Percentiles rank a stretch among this genome's conserved stretches.
These are phyloP conservation scores for Citrus trifoliata DNA, from an alignment of 345 rosid species.

Conservation along the genomic window DNA sequence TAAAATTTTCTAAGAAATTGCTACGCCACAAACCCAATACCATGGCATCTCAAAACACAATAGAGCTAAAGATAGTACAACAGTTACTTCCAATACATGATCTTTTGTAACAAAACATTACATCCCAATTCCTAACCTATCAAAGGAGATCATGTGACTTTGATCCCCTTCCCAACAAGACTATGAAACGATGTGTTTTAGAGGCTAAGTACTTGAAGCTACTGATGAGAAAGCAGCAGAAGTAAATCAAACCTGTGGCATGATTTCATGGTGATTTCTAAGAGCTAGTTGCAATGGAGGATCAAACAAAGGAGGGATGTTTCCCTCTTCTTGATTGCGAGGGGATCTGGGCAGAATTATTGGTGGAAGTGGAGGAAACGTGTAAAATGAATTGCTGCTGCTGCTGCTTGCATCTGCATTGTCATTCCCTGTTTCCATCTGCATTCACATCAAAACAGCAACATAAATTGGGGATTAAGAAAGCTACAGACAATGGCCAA, in stretches of 20 bases:
- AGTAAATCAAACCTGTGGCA: conserved; percentile 73
- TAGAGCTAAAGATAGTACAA: not conserved
- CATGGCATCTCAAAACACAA: not conserved
- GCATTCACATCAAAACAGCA: conserved; percentile 10
- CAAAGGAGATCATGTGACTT: not conserved
- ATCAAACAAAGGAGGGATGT: conserved; percentile 64
- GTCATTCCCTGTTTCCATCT: conserved; percentile 76
- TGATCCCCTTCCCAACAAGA: not conserved
- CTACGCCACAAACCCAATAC: not conserved
- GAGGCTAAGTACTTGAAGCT: not conserved
- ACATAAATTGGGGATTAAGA: not conserved
- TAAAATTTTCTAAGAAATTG: not conserved
- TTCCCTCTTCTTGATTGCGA: conserved; percentile 57
- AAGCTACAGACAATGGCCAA: not conserved
- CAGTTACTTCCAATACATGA: not conserved
- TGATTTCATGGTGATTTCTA: conserved; percentile 50
- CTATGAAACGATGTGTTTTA: not conserved
- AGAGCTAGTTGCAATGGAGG: conserved; percentile 63
- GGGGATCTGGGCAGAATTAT: conserved; percentile 76
- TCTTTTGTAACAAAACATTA: not conserved
- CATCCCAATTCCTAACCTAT: not conserved
- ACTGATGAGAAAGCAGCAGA: not conserved
- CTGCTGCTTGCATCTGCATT: conserved; percentile 52
- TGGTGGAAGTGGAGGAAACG: conserved; percentile 81
- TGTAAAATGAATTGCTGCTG: not conserved